phyloP scores from a whole-genome alignment of 2,329 filamentous ascomycete species.

The Aspergillus persii region DNA sequence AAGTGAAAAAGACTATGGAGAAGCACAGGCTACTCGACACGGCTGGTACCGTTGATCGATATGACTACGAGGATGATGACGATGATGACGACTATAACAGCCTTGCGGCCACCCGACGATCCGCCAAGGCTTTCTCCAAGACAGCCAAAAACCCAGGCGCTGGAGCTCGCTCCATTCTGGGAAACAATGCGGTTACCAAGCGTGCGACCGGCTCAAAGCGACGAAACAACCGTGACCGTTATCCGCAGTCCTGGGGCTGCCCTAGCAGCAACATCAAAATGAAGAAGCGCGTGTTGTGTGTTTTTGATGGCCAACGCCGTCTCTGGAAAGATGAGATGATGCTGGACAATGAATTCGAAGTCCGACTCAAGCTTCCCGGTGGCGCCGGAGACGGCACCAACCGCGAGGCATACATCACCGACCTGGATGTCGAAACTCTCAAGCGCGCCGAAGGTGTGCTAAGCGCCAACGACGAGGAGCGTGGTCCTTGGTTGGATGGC shows the following conservation, averaged over 20 bases:
- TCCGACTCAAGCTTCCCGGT: slow-evolving; percentile 76
- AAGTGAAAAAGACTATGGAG: slow-evolving; percentile 58
- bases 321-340: slow-evolving; percentile 99
- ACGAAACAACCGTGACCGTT: slow-evolving; percentile 89
- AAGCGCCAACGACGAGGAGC: slow-evolving; percentile 78
- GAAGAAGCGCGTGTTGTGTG: slow-evolving; percentile 93
- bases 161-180: slow-evolving; percentile 52
- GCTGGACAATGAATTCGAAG: slow-evolving; percentile 92
- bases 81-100: slow-evolving; percentile 57
- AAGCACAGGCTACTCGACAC: slow-evolving; percentile 54
- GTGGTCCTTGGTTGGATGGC: slow-evolving; percentile 69
- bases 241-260: slow-evolving; percentile 91
- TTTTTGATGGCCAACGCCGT: slow-evolving; percentile 83
- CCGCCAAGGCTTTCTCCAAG: slow-evolving; percentile 49
- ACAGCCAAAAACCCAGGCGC: slow-evolving; percentile 52
- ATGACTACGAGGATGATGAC: slow-evolving; percentile 52
- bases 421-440: slow-evolving; percentile 87
- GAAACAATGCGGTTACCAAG: slow-evolving; percentile 47
- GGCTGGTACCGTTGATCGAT: slow-evolving; percentile 52
- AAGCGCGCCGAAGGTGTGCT: slow-evolving; percentile 83
- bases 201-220: slow-evolving; percentile 59
- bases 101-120: slow-evolving; percentile 40
- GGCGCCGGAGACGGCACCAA: slow-evolving; percentile 81
- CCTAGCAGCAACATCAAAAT: slow-evolving; percentile 92
- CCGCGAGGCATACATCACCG: slow-evolving; percentile 77